Evolutionary conservation across 2,329 filamentous ascomycete species (phyloP).

Genomic region (Nothomitra cinnamomea): DNA sequence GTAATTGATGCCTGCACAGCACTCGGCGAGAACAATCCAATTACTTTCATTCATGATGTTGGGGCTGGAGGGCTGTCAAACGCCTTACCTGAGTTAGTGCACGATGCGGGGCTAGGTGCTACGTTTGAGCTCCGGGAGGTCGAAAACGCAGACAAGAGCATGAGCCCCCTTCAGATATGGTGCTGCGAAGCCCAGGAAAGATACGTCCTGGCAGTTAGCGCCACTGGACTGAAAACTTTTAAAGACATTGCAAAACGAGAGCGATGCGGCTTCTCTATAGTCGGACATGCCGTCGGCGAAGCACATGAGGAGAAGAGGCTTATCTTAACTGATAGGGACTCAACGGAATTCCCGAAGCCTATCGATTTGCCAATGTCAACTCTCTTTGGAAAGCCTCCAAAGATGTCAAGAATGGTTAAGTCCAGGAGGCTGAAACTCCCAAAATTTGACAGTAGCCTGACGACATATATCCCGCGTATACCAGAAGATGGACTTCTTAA

Average conservation of each 20-base stretch:
- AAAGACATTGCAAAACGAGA: slow-evolving; percentile 59
- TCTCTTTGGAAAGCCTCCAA: slow-evolving; percentile 76
- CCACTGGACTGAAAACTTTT: slow-evolving; percentile 58
- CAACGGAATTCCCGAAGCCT: slow-evolving; percentile 53
- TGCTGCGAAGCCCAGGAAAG: slow-evolving; percentile 94
- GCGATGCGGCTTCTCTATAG: slow-evolving; percentile 80
- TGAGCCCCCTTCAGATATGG: slow-evolving; percentile 96
- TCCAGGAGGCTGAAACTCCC: slow-evolving; percentile 51
- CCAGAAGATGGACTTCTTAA: slow-evolving; percentile 34
- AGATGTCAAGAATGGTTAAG: slow-evolving; percentile 57
- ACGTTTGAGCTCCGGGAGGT: slow-evolving; percentile 89
- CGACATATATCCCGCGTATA: slow-evolving; percentile 43
- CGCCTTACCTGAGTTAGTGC: slow-evolving; percentile 75
- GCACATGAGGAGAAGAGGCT: slow-evolving; percentile 53
- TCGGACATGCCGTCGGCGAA: slow-evolving; percentile 55
- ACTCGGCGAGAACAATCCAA: slow-evolving; percentile 70
- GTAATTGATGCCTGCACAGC: slow-evolving; percentile 90
- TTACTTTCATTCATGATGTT: slow-evolving; percentile 94
- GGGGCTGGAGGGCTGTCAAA: slow-evolving; percentile 79
- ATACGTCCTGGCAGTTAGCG: slow-evolving; percentile 80
- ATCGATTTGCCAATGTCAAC: slow-evolving; percentile 83
- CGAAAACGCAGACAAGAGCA: slow-evolving; percentile 73
- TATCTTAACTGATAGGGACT: slow-evolving; percentile 67
- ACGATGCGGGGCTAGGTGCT: slow-evolving; percentile 81
- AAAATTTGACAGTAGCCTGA: slow-evolving; percentile 59